Base-by-base conservation (phyloP, 2,329 filamentous ascomycete species). In the Stemphylium vesicarium region DNA sequence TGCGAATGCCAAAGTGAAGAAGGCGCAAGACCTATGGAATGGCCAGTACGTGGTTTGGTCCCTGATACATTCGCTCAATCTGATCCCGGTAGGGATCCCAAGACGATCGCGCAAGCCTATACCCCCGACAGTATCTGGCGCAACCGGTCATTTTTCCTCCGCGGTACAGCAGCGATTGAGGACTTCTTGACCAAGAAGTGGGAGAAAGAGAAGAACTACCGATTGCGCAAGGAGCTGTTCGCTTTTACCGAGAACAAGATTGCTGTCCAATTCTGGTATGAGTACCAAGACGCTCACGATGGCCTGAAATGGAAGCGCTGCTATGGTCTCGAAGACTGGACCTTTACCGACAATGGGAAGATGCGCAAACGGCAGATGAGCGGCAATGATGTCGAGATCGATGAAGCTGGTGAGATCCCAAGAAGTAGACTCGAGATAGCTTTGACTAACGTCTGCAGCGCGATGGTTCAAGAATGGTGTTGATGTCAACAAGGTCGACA, bases 201-300 rank as follows among this genome's bases (percentile, higher is more conserved):
- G 91, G 76, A 81, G 38, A 84, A 81, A 16, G 92, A 96, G 73
- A 78, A 84, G 38, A 85, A 81, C 13, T 96, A 96, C 68, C 82
- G 83, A 0, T 80, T 96, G 50, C 84, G 91, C 49, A 96, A 96
- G 74, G 92, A 96, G 71, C 79, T 96, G 1, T 96, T 96, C 74
- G 82, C 90, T 1, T 95, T 92, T 68, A 81, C 78, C 0, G 87
- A 87, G 33, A 81, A 94, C 74, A 89, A 85, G 75, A 94, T 93
- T 60, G 91, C 91, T 1, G 92, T 96, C 18, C 91, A 96, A 70
- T 96, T 95, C 73, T 96, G 91, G 91, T 96, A 94, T 68, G 89
- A 96, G 75, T 93, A 86, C 77, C 83, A 86, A 60, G 90, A 94
- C 66, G 76, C 77, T 7, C 65, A 81, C 1, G 88, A 89, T 33